phyloP scores from a whole-genome alignment of 2,329 filamentous ascomycete species.

The Exutisphaerella laricina region DNA sequence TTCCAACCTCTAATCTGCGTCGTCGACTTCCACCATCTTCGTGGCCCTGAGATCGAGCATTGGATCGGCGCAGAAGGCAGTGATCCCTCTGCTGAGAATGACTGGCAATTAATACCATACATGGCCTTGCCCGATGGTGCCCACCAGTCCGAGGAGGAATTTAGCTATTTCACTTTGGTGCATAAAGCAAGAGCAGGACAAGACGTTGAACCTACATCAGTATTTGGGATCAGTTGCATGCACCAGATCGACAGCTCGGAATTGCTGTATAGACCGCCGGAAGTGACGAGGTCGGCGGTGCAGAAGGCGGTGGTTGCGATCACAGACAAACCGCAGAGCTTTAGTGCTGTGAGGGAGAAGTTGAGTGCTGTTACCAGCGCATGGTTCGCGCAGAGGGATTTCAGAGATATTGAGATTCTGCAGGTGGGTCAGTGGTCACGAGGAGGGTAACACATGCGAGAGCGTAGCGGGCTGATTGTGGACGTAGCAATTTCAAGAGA shows the following conservation, averaged over 20 bases:
- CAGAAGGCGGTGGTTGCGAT: slow-evolving; percentile 98
- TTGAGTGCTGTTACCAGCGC: slow-evolving; percentile 85
- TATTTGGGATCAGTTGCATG: slow-evolving; percentile 95
- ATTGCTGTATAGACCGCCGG: slow-evolving; percentile 70
- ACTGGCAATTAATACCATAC: slow-evolving; percentile 88
- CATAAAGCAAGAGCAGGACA: slow-evolving; percentile 38
- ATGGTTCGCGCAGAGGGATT: slow-evolving; percentile 95
- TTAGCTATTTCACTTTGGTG: slow-evolving; percentile 90
- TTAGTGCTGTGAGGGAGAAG: slow-evolving; percentile 85
- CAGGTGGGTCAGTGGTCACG: slow-evolving; percentile 41
- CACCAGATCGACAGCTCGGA: slow-evolving; percentile 77
- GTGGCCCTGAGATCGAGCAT: slow-evolving; percentile 84
- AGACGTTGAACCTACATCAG: slow-evolving; percentile 39
- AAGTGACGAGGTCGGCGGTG: slow-evolving; percentile 95
- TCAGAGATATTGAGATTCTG: slow-evolving; percentile 85
- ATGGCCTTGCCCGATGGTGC: slow-evolving; percentile 96
- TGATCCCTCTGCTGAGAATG: slow-evolving; percentile 76
- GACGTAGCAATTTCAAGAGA: slow-evolving; percentile 76
- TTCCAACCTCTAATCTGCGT: slow-evolving; percentile 48
- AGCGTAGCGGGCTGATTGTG: slow-evolving; percentile 12
- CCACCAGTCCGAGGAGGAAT: slow-evolving; percentile 91
- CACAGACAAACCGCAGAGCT: slow-evolving; percentile 80
- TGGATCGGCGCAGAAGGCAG: slow-evolving; percentile 77
- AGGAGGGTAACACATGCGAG: slow-evolving; percentile 1
- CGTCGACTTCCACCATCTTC: slow-evolving; percentile 51